A percentile compares a stretch with the other conserved stretches of the same genome.
Conservation (phyloP, 768 basidiomycete species). For the Chalciporus chontae region DNA sequence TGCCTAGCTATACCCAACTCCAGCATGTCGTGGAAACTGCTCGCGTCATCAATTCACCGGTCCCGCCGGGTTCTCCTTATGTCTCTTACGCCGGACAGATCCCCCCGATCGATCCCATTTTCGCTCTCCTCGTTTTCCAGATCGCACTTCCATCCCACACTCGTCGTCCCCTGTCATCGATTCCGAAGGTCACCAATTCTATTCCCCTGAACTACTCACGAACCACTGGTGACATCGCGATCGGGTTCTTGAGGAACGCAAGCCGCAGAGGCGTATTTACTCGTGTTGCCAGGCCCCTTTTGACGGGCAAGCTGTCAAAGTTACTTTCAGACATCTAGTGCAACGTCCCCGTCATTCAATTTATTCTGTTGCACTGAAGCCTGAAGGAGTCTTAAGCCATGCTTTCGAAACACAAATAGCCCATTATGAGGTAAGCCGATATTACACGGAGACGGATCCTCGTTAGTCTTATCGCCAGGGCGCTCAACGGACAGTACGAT, state of each 20-base stretch:
- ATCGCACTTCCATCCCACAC: not conserved
- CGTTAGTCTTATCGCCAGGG: slow-evolving; percentile 17
- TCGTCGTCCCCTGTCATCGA: not conserved
- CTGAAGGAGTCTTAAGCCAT: not conserved
- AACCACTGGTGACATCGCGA: not conserved
- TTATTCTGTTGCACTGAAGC: not conserved
- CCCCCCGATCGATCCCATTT: not conserved
- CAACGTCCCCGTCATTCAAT: not conserved
- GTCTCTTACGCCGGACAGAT: not conserved
- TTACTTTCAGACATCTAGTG: not conserved
- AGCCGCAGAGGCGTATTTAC: not conserved
- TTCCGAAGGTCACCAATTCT: no score
- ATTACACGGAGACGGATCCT: not conserved
- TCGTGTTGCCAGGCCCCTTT: not conserved
- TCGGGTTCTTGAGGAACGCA: not conserved
- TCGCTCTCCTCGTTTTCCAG: not conserved
- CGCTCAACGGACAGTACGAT: slow-evolving; percentile 1
- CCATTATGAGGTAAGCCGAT: not conserved
- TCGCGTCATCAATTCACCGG: slow-evolving; percentile 4
- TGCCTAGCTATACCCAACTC: no score
- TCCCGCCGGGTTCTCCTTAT: not conserved
- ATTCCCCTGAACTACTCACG: not conserved
- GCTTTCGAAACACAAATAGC: not conserved
- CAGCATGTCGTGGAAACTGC: not conserved
- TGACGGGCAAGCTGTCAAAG: not conserved